phyloP scores from a whole-genome alignment of 2,329 filamentous ascomycete species.

The Colletotrichum orchidophilum region DNA sequence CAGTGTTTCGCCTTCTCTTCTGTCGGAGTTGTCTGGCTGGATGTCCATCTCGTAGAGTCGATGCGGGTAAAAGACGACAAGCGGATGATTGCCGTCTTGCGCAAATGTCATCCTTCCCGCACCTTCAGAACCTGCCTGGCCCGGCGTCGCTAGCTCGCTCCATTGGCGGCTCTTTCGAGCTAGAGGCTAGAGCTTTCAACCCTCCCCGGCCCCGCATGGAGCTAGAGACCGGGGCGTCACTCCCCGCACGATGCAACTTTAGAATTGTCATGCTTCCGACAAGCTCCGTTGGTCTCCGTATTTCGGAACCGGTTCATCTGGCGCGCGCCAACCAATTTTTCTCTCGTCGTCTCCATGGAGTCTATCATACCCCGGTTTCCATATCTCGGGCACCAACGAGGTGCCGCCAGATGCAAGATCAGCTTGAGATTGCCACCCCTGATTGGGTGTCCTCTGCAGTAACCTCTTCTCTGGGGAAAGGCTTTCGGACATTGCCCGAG shows the following conservation, averaged over 20 bases:
- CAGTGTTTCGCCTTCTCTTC: not conserved
- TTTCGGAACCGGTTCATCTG: conserved; percentile 16
- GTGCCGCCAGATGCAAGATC: conserved; percentile 27
- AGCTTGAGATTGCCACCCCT: conserved; percentile 2
- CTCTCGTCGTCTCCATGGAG: not conserved
- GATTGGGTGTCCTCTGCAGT: conserved; percentile 4
- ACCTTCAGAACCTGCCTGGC: not conserved
- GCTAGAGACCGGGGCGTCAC: conserved; percentile 23
- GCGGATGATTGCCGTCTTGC: not conserved
- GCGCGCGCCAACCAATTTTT: conserved; percentile 17
- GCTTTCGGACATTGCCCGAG: conserved; percentile 29
- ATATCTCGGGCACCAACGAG: conserved; percentile 29
- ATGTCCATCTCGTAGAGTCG: not conserved
- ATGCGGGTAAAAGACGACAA: conserved; percentile 12
- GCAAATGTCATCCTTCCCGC: conserved; percentile 19
- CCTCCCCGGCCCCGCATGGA: conserved; percentile 27
- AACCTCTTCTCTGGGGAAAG: conserved; percentile 13
- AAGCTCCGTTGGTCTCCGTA: conserved; percentile 31
- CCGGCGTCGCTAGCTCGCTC: conserved; percentile 18
- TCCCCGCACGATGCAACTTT: conserved; percentile 31
- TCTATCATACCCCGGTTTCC: conserved; percentile 17
- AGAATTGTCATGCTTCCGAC: conserved; percentile 28
- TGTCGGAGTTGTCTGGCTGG: not conserved
- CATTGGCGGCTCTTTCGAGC: conserved; percentile 26
- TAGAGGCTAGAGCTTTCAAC: conserved; percentile 7